Conservation (phyloP, 176 grass and related monocot genomes). For the Calamus simplicifolius region DNA sequence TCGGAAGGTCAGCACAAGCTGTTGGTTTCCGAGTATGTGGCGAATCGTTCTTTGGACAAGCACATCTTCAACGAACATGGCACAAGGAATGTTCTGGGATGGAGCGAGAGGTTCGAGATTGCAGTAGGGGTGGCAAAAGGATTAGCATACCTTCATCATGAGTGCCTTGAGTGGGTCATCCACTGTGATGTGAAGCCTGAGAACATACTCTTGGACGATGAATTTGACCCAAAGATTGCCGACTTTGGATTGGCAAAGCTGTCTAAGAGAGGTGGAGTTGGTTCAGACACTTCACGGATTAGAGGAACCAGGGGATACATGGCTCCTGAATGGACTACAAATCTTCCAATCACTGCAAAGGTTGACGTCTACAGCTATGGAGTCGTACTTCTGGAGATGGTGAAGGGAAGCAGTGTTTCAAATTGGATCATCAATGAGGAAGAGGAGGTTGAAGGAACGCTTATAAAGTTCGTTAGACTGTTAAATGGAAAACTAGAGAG, state of each 20-base stretch:
- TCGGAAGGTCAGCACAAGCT: constrained; percentile 13
- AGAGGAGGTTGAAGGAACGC: too few relatives aligned
- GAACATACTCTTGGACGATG: constrained; percentile 22
- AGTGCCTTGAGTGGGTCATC: constrained; percentile 55
- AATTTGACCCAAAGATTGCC: constrained; percentile 32
- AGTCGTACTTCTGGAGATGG: too few relatives aligned
- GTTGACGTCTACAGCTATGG: too few relatives aligned
- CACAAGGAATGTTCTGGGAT: constrained; percentile 2
- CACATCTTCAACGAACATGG: constrained; percentile 7
- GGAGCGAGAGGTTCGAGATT: constrained; percentile 30
- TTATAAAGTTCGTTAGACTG: too few relatives aligned
- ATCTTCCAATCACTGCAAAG: too few relatives aligned
- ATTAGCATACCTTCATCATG: constrained; percentile 40
- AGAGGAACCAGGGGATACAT: constrained; percentile 4
- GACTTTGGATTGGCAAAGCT: constrained; percentile 24
- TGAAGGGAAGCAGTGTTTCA: too few relatives aligned
- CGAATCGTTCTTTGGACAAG: constrained; percentile 28
- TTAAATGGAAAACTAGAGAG: too few relatives aligned
- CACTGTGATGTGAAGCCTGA: constrained; percentile 57
- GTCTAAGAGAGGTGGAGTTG: constrained; percentile 8
- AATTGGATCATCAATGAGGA: too few relatives aligned
- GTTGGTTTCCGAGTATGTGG: constrained; percentile 23
- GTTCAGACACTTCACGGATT: constrained; percentile 16
- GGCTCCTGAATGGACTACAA: too few relatives aligned
- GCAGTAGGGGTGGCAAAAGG: constrained; percentile 28